phyloP scores from a whole-genome alignment of 495 filamentous ascomycete species.

The Aspergillus diversus region DNA sequence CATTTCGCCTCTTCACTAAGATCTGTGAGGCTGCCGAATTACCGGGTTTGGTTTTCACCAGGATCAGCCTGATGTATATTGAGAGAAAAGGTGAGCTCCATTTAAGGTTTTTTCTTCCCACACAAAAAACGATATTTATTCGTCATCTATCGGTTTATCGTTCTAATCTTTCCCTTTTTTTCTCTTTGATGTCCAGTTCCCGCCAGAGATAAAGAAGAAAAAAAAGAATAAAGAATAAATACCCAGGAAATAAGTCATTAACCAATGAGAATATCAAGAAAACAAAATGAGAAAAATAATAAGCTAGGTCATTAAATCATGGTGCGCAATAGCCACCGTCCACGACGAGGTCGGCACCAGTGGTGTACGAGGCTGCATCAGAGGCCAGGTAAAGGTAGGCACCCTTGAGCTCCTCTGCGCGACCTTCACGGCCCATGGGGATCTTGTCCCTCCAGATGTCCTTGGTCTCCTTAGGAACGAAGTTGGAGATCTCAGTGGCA shows the following conservation, averaged over 20 bases:
- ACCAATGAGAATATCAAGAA: not conserved
- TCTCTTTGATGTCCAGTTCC: not conserved
- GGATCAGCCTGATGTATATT: not conserved
- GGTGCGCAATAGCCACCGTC: slow-evolving; percentile 63
- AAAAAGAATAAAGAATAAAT: not conserved
- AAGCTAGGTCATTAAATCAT: slow-evolving; percentile 17
- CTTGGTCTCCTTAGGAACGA: slow-evolving; percentile 71
- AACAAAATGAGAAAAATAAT: not conserved
- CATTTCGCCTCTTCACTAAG: not conserved
- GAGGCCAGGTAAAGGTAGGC: slow-evolving; percentile 86
- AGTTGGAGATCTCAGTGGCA: slow-evolving; percentile 78
- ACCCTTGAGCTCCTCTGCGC: slow-evolving; percentile 80
- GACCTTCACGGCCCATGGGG: slow-evolving; percentile 67
- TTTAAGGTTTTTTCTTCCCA: not conserved
- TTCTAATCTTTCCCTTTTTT: not conserved
- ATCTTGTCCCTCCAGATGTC: slow-evolving; percentile 78
- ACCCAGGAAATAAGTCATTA: not conserved
- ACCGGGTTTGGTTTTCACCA: not conserved
- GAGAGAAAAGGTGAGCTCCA: not conserved
- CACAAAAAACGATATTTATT: not conserved
- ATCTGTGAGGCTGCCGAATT: not conserved
- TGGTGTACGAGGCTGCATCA: slow-evolving; percentile 83
- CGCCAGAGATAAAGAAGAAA: not conserved
- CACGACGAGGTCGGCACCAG: slow-evolving; percentile 72
- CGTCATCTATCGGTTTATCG: not conserved